These are phyloP conservation scores for Cronartium quercuum DNA, from an alignment of 1,284 basidiomycete species.

Conservation along the genomic window DNA sequence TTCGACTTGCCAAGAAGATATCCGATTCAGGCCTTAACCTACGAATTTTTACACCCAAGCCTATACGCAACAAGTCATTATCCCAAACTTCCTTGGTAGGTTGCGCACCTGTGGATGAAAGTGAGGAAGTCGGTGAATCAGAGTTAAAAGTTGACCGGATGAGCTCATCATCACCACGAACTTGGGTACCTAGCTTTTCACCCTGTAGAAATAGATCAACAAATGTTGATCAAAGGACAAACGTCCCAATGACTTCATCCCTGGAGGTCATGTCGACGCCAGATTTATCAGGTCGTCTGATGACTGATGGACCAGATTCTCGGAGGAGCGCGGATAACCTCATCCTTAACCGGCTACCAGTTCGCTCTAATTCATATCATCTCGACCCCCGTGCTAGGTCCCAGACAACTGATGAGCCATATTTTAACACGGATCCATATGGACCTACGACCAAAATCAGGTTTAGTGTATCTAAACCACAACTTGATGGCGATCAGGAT, in stretches of 20 bases:
- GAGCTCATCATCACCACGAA: not conserved
- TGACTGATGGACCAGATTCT: not conserved
- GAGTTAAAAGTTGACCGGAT: not conserved
- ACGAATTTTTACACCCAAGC: not conserved
- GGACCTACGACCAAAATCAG: not conserved
- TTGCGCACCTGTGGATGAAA: not conserved
- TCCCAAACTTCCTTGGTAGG: not conserved
- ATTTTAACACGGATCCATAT: not conserved
- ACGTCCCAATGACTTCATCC: not conserved
- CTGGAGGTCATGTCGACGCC: too few species aligned
- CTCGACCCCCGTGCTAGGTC: not conserved
- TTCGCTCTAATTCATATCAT: not conserved
- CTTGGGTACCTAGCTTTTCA: not conserved
- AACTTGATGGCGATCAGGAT: not conserved
- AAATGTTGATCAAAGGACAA: not conserved
- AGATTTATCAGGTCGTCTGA: not conserved
- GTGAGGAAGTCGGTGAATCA: not conserved
- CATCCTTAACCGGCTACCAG: not conserved
- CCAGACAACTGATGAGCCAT: not conserved
- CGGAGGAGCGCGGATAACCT: not conserved
- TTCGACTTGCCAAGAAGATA: not conserved
- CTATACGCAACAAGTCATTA: not conserved
- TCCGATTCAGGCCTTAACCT: not conserved
- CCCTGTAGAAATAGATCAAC: not conserved
- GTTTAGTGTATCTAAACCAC: too few species aligned